Evolutionary conservation across 352 stramenopile genomes (phyloP), one percentile per base, ranked within the genome.

Genomic region (Pythium folliculosum): DNA sequence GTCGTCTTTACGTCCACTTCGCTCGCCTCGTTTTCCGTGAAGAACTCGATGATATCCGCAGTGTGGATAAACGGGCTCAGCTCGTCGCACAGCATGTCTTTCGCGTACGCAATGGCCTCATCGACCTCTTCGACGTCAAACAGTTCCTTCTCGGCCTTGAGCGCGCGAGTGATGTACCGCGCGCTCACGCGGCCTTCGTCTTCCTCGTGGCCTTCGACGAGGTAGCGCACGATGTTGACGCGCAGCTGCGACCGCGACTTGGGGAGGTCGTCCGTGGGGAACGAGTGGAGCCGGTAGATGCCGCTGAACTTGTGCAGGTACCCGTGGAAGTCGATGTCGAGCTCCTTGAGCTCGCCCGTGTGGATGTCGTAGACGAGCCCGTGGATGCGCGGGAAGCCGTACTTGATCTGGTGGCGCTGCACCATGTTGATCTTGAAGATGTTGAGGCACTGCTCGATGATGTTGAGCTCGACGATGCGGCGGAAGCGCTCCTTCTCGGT

Each of bases 381-480:
- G 47, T 94, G 85, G 52, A 94, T 90, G 9, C 79, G 80, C 17
- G 85, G 85, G 45, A 84, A 78, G 30, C 80, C 84, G 60, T 88
- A 86, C 16, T 84, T 78, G 50, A 84, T 70, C 61, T 89, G 78
- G 54, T 84, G 78, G 30, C 77, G 76, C 69, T 95, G 87, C 12
- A 93, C 80, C 70, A 89, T 88, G 69, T 88, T 89, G 71, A 91
- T 92, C 71, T 93, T 93, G 77, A 90, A 93, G 51, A 93, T 80
- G 70, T 95, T 95, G 61, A 92, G 74, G 37, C 87, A 92, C 60
- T 93, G 84, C 65, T 95, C 84, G 43, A 88, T 78, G 55, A 91
- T 90, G 70, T 94, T 95, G 60, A 94, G 76, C 63, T 95, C 87
- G 21, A 93, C 85, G 17, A 93, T 73, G 40, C 77, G 76, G 52